phyloP scores from a whole-genome alignment of 495 filamentous ascomycete species.

The Lasiosphaeriaceae sp. region DNA sequence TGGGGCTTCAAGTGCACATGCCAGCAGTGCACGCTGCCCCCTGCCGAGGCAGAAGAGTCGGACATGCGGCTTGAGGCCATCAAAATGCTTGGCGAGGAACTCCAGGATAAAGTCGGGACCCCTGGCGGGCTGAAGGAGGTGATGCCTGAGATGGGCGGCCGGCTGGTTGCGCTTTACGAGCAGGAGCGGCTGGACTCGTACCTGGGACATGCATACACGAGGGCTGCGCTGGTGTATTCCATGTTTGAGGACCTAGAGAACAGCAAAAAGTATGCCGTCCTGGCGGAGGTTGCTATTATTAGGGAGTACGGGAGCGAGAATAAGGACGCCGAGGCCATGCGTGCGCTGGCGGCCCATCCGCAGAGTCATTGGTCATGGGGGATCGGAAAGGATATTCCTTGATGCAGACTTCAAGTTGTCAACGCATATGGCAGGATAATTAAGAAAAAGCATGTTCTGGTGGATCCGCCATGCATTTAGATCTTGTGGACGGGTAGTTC shows the following conservation, averaged over 20 bases:
- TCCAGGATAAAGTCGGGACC: slow-evolving; percentile 28
- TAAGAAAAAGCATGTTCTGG: too few relatives aligned
- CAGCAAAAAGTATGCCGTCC: slow-evolving; percentile 28
- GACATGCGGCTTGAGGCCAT: slow-evolving; percentile 35
- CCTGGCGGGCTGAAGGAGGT: slow-evolving; percentile 20
- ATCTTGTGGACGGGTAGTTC: too few relatives aligned
- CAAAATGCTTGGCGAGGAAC: slow-evolving; percentile 27
- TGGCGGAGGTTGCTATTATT: slow-evolving; percentile 30
- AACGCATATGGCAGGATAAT: too few relatives aligned
- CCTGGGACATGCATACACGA: slow-evolving; percentile 34
- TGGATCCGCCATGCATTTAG: too few relatives aligned
- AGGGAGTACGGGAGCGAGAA: slow-evolving; percentile 31
- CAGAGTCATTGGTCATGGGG: slow-evolving; percentile 27
- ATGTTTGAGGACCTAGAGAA: slow-evolving; percentile 37
- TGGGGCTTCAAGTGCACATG: slow-evolving; percentile 44
- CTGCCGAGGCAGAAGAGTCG: slow-evolving; percentile 20
- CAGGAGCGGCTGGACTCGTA: slow-evolving; percentile 34
- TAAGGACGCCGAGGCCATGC: slow-evolving; percentile 34
- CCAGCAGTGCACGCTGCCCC: slow-evolving; percentile 26
- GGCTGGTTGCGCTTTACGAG: slow-evolving; percentile 31
- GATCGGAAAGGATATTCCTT: slow-evolving; percentile 3
- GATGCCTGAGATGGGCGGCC: slow-evolving; percentile 29
- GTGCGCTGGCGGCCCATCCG: slow-evolving; percentile 29
- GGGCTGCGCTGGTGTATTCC: slow-evolving; percentile 40
- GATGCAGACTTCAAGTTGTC: too few relatives aligned